A percentile compares a stretch with the other conserved stretches of the same genome.
Conservation (phyloP, 805 yeast genomes). For the Sugiyamaella lignohabitans region DNA sequence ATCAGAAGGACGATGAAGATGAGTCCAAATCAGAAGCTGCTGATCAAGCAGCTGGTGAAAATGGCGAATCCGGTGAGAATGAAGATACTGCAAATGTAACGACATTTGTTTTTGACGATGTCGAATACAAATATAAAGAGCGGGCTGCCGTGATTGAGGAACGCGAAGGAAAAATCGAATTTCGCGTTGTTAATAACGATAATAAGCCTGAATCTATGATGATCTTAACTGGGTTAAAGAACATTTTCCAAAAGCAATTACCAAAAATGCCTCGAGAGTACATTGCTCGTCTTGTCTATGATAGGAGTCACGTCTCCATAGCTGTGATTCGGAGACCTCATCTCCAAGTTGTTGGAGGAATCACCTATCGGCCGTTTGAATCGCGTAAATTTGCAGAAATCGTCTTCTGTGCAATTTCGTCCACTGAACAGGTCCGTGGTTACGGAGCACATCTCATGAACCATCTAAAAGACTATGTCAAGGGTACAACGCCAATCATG, state of each 20-base stretch:
- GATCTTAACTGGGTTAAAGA: conserved; percentile 89
- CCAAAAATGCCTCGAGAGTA: conserved; percentile 99
- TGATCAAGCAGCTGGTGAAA: conserved; percentile 12
- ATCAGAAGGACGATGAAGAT: conserved; percentile 8
- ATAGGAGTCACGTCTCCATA: conserved; percentile 87
- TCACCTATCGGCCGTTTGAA: conserved; percentile 91
- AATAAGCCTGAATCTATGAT: conserved; percentile 80
- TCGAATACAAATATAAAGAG: conserved; percentile 75
- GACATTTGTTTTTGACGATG: conserved; percentile 67
- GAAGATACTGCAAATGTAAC: conserved; percentile 34
- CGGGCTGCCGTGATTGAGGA: conserved; percentile 94
- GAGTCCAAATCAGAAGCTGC: conserved; percentile 12
- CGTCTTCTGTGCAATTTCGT: conserved; percentile 95
- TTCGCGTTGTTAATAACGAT: conserved; percentile 94
- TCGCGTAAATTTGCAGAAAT: conserved; percentile 91
- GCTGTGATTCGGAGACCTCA: conserved; percentile 87
- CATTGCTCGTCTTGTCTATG: conserved; percentile 90
- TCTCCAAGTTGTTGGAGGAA: conserved; percentile 94
- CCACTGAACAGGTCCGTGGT: conserved; percentile 96
- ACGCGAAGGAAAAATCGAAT: conserved; percentile 85
- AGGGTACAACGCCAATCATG: conserved; percentile 76
- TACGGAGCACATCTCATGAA: conserved; percentile 99
- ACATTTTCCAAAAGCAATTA: conserved; percentile 92
- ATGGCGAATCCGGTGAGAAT: conserved; percentile 17
- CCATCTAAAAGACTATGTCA: conserved; percentile 91